Percentiles rank a stretch among this genome's conserved stretches.
Conservation (phyloP, 495 filamentous ascomycete genomes). For the Penicillium paxilli region DNA sequence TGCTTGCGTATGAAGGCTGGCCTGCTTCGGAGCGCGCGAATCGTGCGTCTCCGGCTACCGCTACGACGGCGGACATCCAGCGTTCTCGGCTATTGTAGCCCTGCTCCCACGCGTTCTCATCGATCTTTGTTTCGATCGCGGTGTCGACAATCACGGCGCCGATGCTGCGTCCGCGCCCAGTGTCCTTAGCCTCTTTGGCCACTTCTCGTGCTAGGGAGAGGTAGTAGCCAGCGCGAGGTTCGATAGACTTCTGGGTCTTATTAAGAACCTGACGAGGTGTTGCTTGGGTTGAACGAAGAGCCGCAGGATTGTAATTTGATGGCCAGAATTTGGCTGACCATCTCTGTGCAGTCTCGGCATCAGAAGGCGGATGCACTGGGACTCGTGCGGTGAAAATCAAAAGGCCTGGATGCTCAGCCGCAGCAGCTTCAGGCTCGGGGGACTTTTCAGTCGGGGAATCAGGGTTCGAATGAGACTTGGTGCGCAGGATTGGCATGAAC, state of each 20-base stretch:
- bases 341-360: conserved; percentile 50
- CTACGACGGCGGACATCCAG: conserved; percentile 55
- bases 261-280: conserved; percentile 59
- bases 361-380: neutral
- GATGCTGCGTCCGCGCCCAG: conserved; percentile 64
- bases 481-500: conserved; percentile 22
- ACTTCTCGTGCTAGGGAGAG: conserved; percentile 67
- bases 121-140: conserved; percentile 32
- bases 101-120: conserved; percentile 24
- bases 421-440: too few relatives aligned
- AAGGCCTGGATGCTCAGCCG: neutral
- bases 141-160: conserved; percentile 83
- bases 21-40: conserved; percentile 54
- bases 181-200: conserved; percentile 54
- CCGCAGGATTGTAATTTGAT: conserved; percentile 81
- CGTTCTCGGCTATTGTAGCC: conserved; percentile 9
- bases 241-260: conserved; percentile 58
- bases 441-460: too few relatives aligned
- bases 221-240: conserved; percentile 51
- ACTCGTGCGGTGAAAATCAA: neutral
- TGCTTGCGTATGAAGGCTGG: conserved; percentile 26
- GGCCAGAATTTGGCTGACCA: conserved; percentile 86
- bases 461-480: neutral
- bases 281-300: conserved; percentile 38
- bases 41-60: conserved; percentile 76